A percentile compares a stretch with the other conserved stretches of the same genome.
Evolutionary conservation across 2,329 filamentous ascomycete species (phyloP).

Genomic region (Pyricularia sp.): DNA sequence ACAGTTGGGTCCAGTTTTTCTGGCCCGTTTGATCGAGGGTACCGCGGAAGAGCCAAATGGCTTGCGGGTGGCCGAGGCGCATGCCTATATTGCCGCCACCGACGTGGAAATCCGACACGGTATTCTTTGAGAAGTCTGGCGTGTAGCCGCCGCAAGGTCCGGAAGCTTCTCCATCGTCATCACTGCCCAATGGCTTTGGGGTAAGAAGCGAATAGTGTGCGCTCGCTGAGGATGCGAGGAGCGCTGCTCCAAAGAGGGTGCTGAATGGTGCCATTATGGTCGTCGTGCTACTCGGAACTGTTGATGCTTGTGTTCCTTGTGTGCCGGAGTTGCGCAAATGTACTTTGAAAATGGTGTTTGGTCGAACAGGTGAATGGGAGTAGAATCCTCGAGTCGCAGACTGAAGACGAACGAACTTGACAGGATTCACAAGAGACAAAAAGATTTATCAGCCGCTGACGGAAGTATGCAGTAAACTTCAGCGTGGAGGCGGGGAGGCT

Average conservation of each 20-base stretch:
- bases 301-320: neutral
- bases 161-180: constrained; percentile 30
- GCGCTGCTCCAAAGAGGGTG: constrained; percentile 18
- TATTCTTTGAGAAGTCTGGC: constrained; percentile 25
- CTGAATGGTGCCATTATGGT: constrained; percentile 23
- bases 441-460: neutral
- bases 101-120: constrained; percentile 39
- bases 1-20: constrained; percentile 41
- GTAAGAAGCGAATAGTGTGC: constrained; percentile 42
- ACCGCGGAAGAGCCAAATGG: constrained; percentile 44
- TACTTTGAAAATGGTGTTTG: neutral
- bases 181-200: constrained; percentile 33
- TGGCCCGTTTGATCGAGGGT: constrained; percentile 34
- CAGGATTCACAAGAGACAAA: neutral
- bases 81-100: constrained; percentile 39
- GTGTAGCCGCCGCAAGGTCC: constrained; percentile 43
- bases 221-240: constrained; percentile 25
- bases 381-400: no score
- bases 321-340: neutral
- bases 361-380: neutral
- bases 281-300: neutral
- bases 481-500: neutral
- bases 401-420: neutral
- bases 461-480: neutral
- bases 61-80: constrained; percentile 34